Percentiles rank a stretch among this genome's conserved stretches.
Evolutionary conservation across 2,329 filamentous ascomycete species (phyloP).

Genomic region (Byssothecium circinans): DNA sequence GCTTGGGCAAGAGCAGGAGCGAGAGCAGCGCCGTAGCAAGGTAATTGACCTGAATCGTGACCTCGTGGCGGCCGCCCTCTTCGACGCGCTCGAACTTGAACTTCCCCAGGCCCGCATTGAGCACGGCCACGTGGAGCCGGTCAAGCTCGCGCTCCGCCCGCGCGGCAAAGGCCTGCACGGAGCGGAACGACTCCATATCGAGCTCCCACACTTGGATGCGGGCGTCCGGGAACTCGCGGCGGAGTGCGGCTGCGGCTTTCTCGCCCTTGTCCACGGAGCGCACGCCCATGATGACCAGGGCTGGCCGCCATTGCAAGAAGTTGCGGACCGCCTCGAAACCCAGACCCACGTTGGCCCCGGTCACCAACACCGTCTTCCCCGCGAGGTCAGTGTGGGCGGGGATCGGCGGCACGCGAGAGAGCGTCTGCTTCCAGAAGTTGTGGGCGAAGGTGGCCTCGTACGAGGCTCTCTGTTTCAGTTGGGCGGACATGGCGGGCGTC

Average conservation of each 20-base stretch:
- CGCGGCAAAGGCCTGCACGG: conserved; percentile 11
- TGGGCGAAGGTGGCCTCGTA: no score
- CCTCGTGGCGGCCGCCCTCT: conserved; percentile 26
- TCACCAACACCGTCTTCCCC: no score
- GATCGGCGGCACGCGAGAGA: no score
- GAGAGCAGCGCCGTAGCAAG: conserved; percentile 56
- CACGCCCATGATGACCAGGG: conserved; percentile 28
- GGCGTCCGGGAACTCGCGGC: conserved; percentile 10
- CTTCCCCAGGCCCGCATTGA: conserved; percentile 30
- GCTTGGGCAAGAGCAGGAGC: conserved; percentile 46
- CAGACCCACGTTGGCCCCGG: conserved; percentile 33
- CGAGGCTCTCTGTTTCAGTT: no score
- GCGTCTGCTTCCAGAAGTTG: no score
- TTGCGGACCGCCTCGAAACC: conserved; percentile 26
- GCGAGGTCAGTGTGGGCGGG: no score
- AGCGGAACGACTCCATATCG: conserved; percentile 14
- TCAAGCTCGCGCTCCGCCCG: conserved; percentile 7
- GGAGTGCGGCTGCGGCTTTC: conserved; percentile 15
- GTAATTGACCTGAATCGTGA: conserved; percentile 48
- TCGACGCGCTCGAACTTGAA: conserved; percentile 13
- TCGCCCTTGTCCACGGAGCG: conserved; percentile 26
- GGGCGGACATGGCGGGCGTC: no score
- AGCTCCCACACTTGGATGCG: conserved; percentile 21
- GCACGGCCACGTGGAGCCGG: conserved; percentile 19
- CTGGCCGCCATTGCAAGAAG: conserved; percentile 18